These are phyloP conservation scores for Picea sitchensis DNA, from an alignment of 75 land plant genomes.

Conservation along the genomic window DNA sequence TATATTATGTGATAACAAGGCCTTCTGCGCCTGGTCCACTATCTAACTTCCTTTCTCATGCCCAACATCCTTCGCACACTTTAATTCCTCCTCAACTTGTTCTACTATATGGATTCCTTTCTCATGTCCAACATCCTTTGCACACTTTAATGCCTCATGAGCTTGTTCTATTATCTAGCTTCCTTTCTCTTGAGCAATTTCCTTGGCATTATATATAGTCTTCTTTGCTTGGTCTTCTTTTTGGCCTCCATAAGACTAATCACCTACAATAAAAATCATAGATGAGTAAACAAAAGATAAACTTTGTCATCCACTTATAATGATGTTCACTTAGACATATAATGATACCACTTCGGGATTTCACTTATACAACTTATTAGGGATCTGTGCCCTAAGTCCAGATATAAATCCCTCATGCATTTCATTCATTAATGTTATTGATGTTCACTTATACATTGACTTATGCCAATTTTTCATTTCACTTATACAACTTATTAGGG, in stretches of 20 bases:
- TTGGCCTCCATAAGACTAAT: background rate
- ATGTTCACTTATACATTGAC: no score
- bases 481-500: no score
- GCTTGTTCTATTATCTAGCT: background rate
- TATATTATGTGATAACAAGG: background rate
- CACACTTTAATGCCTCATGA: background rate
- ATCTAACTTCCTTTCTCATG: background rate
- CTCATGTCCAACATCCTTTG: background rate
- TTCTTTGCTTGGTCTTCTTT: background rate
- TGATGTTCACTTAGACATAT: no score
- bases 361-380: no score
- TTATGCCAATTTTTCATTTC: no score
- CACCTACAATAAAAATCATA: background rate
- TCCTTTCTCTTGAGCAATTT: background rate
- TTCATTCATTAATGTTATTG: no score
- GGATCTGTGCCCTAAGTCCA: no score
- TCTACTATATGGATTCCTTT: background rate
- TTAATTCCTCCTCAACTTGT: background rate
- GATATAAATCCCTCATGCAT: no score
- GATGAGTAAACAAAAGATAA: no score
- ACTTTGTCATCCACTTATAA: no score
- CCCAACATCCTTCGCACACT: background rate
- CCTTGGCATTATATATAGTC: background rate
- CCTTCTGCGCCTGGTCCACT: background rate
- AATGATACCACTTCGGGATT: background rate